A percentile compares a stretch with the other conserved stretches of the same genome.
Conservation (phyloP, 768 basidiomycete genomes). For the Russula vinacea region DNA sequence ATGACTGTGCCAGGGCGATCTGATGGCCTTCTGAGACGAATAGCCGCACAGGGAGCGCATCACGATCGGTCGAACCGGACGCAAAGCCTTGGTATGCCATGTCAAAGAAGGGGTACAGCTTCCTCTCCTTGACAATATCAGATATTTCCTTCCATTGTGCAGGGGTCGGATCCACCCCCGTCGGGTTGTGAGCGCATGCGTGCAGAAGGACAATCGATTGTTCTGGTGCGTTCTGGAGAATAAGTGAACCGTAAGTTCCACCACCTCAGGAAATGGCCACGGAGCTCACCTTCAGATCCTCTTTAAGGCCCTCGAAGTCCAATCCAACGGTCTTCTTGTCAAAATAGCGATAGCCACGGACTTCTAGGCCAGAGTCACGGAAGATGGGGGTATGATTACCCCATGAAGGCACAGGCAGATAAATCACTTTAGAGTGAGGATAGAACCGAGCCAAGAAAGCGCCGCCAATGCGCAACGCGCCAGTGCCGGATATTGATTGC, state of each 20-base stretch:
- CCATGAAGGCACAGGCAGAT: constrained; percentile 93
- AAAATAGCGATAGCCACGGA: constrained; percentile 90
- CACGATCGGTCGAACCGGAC: constrained; percentile 83
- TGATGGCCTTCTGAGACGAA: constrained; percentile 91
- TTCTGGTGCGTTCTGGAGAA: constrained; percentile 46
- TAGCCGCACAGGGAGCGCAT: constrained; percentile 93
- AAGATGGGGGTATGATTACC: constrained; percentile 95
- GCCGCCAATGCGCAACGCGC: constrained; percentile 92
- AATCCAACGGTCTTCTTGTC: constrained; percentile 89
- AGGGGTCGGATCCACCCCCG: constrained; percentile 91
- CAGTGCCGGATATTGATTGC: constrained; percentile 97
- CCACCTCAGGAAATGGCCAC: constrained; percentile 6
- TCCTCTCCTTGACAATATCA: constrained; percentile 80
- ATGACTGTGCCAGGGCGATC: constrained; percentile 88
- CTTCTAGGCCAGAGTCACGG: constrained; percentile 91
- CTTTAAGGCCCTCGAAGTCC: constrained; percentile 87
- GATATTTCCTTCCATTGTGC: constrained; percentile 92
- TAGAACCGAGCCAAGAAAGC: constrained; percentile 89
- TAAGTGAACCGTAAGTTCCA: not conserved
- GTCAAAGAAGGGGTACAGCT: constrained; percentile 97
- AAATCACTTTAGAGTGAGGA: constrained; percentile 81
- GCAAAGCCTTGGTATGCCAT: constrained; percentile 99
- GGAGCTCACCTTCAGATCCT: constrained; percentile 70
- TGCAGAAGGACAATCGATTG: constrained; percentile 86
- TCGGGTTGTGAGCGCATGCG: constrained; percentile 99